Evolutionary conservation across 2,329 filamentous ascomycete species (phyloP), one percentile per base, ranked within the genome.

Genomic region (Xylariomycetidae sp.): DNA sequence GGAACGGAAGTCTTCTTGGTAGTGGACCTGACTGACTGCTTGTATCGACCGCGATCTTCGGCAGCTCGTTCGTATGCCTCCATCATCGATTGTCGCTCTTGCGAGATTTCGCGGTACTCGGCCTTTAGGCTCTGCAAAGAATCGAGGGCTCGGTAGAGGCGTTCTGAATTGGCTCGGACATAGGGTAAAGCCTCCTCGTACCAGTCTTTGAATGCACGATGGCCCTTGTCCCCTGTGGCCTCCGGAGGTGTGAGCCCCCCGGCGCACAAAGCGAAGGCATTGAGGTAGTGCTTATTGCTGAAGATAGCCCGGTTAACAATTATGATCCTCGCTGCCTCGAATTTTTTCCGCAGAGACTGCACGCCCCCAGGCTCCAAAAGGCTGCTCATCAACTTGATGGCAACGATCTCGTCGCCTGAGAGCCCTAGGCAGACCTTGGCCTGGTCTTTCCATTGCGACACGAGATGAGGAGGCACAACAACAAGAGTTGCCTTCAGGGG

Each of bases 391-490:
- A 23, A 44, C 2, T 41, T 43, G 15, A 65, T 51, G 2, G 49
- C 31, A 10, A 61, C 15, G 4, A 64, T 29, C 4, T 46, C 38
- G 1, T 34, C 16, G 22, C 38, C 12, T 1, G 30, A 19, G 22
- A 50, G 26, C 2, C 47, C 41, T 8, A 64, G 45, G 37, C 68
- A 69, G 6, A 45, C 50, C 0, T 13, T 10, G 2, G 53, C 48
- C 38, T 69, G 62, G 0, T 31, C 23, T 4, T 31, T 35, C 66
- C 65, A 69, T 36, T 69, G 66, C 0, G 41, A 27, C 2, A 63
- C 55, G 16, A 69, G 55, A 37, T 67, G 62, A 3, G 38, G 39
- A 1, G 66, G 65, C 2, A 61, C 63, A 6, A 68, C 43, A 4
- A 68, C 44, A 16, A 69, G 51, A 2, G 61, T 62, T 0, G 60